phyloP scores from a whole-genome alignment of 139 green algal genomes.

The Haematococcus lacustris region DNA sequence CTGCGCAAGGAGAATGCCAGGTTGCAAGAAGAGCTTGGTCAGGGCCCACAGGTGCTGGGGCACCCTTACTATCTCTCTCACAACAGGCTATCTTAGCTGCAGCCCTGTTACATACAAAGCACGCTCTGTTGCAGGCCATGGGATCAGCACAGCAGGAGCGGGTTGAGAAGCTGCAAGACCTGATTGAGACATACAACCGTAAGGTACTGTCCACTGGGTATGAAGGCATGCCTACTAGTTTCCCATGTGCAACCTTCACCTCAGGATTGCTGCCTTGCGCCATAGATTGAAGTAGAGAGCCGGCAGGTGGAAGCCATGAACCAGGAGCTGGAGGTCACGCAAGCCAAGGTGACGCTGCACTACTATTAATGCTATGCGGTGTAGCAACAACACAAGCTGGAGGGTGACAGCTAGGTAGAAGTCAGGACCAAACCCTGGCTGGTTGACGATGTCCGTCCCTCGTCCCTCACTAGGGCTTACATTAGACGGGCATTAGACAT shows the following conservation, averaged over 20 bases:
- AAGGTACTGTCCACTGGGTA: slow-evolving; percentile 14
- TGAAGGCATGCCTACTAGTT: not conserved
- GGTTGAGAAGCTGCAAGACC: slow-evolving; percentile 27
- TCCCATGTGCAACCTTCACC: not conserved
- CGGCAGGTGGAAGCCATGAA: slow-evolving; percentile 33
- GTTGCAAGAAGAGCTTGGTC: no score
- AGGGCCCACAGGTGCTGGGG: no score
- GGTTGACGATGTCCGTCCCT: not conserved
- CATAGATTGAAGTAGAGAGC: slow-evolving; percentile 34
- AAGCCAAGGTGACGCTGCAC: slow-evolving; percentile 36
- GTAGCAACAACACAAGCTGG: no score
- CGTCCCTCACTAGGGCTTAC: no score
- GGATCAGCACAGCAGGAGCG: slow-evolving; percentile 17
- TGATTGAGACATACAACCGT: slow-evolving; percentile 29
- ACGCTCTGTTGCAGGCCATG: no score
- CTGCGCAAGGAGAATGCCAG: no score
- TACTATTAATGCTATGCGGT: no score
- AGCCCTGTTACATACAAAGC: no score
- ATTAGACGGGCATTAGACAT: not conserved
- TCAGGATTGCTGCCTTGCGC: not conserved
- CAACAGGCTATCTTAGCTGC: no score
- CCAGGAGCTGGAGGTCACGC: slow-evolving; percentile 34
- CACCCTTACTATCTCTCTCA: no score
- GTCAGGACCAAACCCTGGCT: not conserved
- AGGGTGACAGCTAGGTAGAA: no score